Percentiles rank a stretch among this genome's conserved stretches.
Evolutionary conservation across 2,329 filamentous ascomycete species (phyloP).

Genomic region (Colletotrichum lini): DNA sequence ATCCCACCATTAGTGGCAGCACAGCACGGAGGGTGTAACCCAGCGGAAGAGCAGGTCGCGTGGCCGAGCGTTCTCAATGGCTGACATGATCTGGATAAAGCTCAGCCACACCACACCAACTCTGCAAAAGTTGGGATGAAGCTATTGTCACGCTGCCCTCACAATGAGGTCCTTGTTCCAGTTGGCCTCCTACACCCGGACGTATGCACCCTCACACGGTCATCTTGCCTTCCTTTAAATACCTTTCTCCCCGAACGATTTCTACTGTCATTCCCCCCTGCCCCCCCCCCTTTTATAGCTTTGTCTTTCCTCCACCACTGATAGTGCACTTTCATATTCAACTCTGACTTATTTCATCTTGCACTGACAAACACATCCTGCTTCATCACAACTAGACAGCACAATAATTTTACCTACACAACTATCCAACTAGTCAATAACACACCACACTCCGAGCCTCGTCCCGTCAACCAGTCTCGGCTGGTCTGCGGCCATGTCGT

Average conservation of each 20-base stretch:
- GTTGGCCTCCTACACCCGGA: constrained; percentile 32
- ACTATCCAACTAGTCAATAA: background rate
- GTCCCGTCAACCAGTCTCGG: background rate
- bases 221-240: constrained; percentile 23
- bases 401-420: too few species aligned
- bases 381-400: too few species aligned
- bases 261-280: background rate
- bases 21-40: background rate
- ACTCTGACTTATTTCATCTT: background rate
- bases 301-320: constrained; percentile 2
- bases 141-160: constrained; percentile 37
- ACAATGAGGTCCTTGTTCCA: constrained; percentile 38
- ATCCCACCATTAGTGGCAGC: background rate
- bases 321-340: background rate
- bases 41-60: constrained; percentile 12
- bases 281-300: background rate
- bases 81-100: constrained; percentile 28
- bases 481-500: background rate
- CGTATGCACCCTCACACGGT: constrained; percentile 26
- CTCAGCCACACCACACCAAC: constrained; percentile 36
- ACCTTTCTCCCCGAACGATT: constrained; percentile 16
- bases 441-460: background rate
- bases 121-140: constrained; percentile 38
- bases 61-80: constrained; percentile 28
- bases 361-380: background rate